phyloP scores from a whole-genome alignment of 148 eudicot genomes.

The Arbutus unedo region DNA sequence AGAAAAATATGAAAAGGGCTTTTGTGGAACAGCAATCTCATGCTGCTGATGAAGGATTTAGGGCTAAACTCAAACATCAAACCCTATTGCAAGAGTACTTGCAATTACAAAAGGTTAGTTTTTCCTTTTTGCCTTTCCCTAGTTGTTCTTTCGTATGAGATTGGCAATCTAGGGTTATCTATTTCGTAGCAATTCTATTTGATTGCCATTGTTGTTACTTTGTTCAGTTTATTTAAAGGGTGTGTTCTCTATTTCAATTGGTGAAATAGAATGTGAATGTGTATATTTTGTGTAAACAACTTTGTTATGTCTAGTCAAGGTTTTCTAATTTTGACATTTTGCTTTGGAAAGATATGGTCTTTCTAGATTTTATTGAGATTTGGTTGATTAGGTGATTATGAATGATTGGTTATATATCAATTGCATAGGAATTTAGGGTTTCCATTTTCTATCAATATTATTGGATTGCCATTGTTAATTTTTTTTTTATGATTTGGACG shows the following conservation, averaged over 20 bases:
- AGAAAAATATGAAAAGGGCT: slow-evolving; percentile 24
- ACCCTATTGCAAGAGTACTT: slow-evolving; percentile 42
- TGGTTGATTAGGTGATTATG: too few relatives aligned
- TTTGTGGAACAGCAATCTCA: slow-evolving; percentile 26
- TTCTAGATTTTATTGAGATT: not conserved
- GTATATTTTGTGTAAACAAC: too few relatives aligned
- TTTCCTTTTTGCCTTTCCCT: slow-evolving; percentile 9
- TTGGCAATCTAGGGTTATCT: not conserved
- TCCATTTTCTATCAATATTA: too few relatives aligned
- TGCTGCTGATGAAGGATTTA: slow-evolving; percentile 25
- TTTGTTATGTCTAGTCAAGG: too few relatives aligned
- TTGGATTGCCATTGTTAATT: too few relatives aligned
- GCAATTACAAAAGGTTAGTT: slow-evolving; percentile 55
- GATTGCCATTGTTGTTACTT: not conserved
- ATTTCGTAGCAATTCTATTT: not conserved
- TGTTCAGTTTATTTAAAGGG: not conserved
- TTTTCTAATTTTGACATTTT: not conserved
- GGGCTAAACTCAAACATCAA: slow-evolving; percentile 39
- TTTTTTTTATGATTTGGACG: too few relatives aligned
- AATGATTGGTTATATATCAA: too few relatives aligned
- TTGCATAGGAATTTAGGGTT: too few relatives aligned
- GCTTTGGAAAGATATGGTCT: not conserved
- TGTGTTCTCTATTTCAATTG: not conserved
- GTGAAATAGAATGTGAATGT: too few relatives aligned
- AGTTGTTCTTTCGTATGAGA: not conserved